Percentiles rank a stretch among this genome's conserved stretches.
Conservation (phyloP, 148 eudicot genomes). For the Vaccinium macrocarpon region DNA sequence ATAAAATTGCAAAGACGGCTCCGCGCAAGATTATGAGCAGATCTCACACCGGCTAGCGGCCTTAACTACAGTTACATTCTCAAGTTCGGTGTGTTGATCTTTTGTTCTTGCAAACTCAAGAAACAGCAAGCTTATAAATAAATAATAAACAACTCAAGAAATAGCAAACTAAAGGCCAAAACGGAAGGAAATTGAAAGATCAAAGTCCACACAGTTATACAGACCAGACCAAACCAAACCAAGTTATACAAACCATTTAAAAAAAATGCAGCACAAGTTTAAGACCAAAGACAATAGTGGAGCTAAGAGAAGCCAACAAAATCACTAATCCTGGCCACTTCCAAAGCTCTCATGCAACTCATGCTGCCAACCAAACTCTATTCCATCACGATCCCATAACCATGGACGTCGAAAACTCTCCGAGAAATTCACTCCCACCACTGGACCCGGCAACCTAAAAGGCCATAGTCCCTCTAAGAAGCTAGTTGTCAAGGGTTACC, state of each 20-base stretch:
- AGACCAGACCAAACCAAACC: too few relatives aligned
- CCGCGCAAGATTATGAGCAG: too few relatives aligned
- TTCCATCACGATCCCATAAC: constrained; percentile 55
- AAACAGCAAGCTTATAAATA: too few relatives aligned
- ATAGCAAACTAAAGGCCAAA: too few relatives aligned
- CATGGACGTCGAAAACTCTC: constrained; percentile 55
- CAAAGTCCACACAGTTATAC: too few relatives aligned
- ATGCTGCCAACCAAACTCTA: constrained; percentile 52
- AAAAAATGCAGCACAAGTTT: neutral
- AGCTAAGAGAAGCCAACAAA: neutral
- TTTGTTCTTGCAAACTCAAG: too few relatives aligned
- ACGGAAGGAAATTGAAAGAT: too few relatives aligned
- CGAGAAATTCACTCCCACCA: constrained; percentile 23
- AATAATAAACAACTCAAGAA: too few relatives aligned
- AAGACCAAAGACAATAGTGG: neutral
- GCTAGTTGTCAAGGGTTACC: constrained; percentile 19
- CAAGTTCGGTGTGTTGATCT: too few relatives aligned
- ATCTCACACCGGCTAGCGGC: too few relatives aligned
- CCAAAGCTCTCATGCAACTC: constrained; percentile 52
- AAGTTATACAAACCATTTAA: neutral
- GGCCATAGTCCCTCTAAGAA: constrained; percentile 23
- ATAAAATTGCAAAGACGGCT: too few relatives aligned
- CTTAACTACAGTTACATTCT: too few relatives aligned
- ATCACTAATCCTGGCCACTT: constrained; percentile 38
- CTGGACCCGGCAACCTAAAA: constrained; percentile 23